These are phyloP conservation scores for Gossypium davidsonii DNA, from an alignment of 441 rosid species.

Conservation along the genomic window DNA sequence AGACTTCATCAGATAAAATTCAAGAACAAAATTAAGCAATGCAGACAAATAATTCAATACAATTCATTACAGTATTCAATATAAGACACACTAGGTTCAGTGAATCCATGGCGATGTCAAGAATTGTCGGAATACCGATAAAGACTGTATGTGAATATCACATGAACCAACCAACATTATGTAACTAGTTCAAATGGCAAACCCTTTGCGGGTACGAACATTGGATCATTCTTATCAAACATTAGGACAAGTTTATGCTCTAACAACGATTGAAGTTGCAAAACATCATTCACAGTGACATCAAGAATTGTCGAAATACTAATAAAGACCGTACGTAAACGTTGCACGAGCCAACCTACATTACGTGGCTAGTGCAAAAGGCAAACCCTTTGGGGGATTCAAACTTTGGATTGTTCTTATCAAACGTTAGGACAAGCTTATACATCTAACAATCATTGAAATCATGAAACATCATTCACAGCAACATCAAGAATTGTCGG, in stretches of 20 bases:
- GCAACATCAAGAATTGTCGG: background rate
- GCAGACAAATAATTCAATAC: background rate
- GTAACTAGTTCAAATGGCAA: background rate
- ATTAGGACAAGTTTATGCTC: background rate
- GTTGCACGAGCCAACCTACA: background rate
- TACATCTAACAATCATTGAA: background rate
- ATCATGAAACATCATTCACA: background rate
- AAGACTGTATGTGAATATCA: background rate
- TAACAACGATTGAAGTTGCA: background rate
- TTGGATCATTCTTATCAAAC: background rate
- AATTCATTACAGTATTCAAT: no score
- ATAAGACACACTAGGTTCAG: no score
- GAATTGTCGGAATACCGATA: background rate
- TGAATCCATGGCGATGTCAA: background rate
- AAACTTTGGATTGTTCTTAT: background rate
- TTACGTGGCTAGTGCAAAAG: background rate
- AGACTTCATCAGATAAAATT: background rate
- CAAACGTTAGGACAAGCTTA: background rate
- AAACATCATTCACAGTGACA: background rate
- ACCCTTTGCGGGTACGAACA: background rate
- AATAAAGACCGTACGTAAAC: background rate
- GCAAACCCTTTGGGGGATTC: background rate
- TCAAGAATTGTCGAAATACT: background rate
- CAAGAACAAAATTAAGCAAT: background rate
- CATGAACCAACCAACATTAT: background rate